phyloP scores from a whole-genome alignment of 164 flowering plant genomes.

The Platanus orientalis region DNA sequence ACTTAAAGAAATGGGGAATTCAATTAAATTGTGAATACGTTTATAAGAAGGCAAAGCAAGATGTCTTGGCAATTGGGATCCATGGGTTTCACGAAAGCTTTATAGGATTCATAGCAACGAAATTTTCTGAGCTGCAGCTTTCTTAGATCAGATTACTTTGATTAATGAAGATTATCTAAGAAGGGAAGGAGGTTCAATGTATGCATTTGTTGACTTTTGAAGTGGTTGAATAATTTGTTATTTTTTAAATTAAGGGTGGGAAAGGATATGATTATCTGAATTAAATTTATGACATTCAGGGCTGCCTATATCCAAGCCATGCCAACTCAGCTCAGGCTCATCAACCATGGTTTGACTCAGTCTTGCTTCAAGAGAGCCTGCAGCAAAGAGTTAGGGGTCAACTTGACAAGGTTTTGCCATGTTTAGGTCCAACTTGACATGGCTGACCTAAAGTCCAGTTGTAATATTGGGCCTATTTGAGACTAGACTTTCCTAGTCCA shows the following conservation, averaged over 20 bases:
- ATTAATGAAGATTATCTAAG: background rate
- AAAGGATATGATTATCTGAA: constrained; percentile 5
- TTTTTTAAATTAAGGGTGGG: background rate
- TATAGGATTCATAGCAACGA: no score
- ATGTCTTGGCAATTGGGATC: background rate
- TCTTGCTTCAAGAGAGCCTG: no score
- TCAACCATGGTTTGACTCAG: no score
- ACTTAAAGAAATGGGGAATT: constrained; percentile 1
- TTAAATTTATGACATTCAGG: background rate
- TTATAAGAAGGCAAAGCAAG: constrained; percentile 6
- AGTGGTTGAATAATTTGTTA: background rate
- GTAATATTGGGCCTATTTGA: no score
- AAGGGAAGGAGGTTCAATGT: background rate
- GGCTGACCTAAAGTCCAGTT: no score
- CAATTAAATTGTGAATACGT: constrained; percentile 11
- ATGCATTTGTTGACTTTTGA: constrained; percentile 5
- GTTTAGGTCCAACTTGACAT: no score
- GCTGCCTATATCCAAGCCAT: no score
- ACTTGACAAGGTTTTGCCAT: no score
- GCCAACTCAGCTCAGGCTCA: no score
- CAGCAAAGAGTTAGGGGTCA: no score
- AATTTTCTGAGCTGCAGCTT: background rate
- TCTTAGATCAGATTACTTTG: constrained; percentile 3
- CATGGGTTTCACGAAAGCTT: constrained; percentile 2
- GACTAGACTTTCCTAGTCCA: no score